Percentiles rank a stretch among this genome's conserved stretches.
phyloP scores from a whole-genome alignment of 495 filamentous ascomycete species.

The Hypoxylon subgilvum region DNA sequence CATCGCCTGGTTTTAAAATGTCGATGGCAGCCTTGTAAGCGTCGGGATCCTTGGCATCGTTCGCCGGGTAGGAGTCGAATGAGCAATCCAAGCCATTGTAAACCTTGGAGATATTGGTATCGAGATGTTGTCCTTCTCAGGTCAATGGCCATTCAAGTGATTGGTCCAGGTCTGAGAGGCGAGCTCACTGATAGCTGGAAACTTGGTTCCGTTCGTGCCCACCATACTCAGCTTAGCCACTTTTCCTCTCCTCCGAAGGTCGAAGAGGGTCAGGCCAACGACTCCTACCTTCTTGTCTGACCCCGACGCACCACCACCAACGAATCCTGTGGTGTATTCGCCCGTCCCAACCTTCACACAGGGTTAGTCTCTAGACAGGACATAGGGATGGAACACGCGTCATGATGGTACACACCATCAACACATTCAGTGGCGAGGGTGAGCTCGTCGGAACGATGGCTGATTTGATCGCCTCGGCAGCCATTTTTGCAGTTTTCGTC shows the following conservation, averaged over 20 bases:
- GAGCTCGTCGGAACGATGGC: constrained; percentile 23
- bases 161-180: neutral
- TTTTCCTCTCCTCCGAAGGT: constrained; percentile 85
- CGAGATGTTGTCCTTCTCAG: constrained; percentile 75
- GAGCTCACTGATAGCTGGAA: constrained; percentile 81
- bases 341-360: constrained; percentile 77
- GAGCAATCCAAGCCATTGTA: constrained; percentile 87
- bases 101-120: constrained; percentile 83
- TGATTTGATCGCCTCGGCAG: constrained; percentile 26
- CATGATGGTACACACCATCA: constrained; percentile 69
- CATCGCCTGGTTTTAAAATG: constrained; percentile 77
- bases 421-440: constrained; percentile 71
- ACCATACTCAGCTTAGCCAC: constrained; percentile 88
- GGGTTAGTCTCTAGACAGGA: constrained; percentile 32
- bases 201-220: constrained; percentile 85
- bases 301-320: constrained; percentile 74
- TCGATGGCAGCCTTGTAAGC: constrained; percentile 92
- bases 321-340: constrained; percentile 94
- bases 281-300: constrained; percentile 95
- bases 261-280: constrained; percentile 87
- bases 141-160: constrained; percentile 16
- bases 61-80: constrained; percentile 80
- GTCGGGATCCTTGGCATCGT: constrained; percentile 73
- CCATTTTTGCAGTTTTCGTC: constrained; percentile 9
- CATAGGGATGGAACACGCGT: neutral